phyloP scores from a whole-genome alignment of 108 stramenopile genomes.

The Schizochytrium sp. region DNA sequence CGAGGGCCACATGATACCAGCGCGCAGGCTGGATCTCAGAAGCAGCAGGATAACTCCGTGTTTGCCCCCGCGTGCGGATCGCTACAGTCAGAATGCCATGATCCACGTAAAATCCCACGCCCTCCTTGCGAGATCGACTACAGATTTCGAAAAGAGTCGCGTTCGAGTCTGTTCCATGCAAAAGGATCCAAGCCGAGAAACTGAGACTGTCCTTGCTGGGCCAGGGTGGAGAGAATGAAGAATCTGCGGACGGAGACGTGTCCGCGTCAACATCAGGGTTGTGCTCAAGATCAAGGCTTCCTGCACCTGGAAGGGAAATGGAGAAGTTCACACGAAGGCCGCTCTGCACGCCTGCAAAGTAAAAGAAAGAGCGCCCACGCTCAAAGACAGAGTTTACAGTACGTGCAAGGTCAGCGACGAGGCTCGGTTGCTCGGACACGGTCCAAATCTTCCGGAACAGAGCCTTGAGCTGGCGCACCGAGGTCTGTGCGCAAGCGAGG shows the following conservation, averaged over 20 bases:
- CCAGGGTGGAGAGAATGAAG: background rate
- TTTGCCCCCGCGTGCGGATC: background rate
- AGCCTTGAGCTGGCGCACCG: conserved; percentile 12
- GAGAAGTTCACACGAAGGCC: background rate
- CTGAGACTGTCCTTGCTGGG: background rate
- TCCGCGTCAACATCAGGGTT: too few species aligned
- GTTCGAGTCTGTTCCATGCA: background rate
- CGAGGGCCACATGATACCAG: background rate
- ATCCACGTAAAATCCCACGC: background rate
- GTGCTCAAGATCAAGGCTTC: background rate
- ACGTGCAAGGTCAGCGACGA: background rate
- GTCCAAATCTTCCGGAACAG: background rate
- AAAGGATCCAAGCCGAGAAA: background rate
- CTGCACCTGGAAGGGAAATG: background rate
- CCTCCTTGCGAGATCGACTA: background rate
- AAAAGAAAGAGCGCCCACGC: background rate
- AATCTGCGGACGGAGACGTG: background rate
- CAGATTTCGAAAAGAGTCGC: background rate
- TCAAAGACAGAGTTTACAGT: background rate
- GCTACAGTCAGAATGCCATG: background rate
- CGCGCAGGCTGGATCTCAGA: background rate
- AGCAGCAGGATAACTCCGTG: background rate
- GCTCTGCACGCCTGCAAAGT: background rate
- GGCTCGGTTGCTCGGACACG: background rate
- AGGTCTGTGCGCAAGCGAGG: background rate